A percentile compares a stretch with the other conserved stretches of the same genome.
Conservation (phyloP, 2,329 filamentous ascomycete species). For the Diplodia corticola region DNA sequence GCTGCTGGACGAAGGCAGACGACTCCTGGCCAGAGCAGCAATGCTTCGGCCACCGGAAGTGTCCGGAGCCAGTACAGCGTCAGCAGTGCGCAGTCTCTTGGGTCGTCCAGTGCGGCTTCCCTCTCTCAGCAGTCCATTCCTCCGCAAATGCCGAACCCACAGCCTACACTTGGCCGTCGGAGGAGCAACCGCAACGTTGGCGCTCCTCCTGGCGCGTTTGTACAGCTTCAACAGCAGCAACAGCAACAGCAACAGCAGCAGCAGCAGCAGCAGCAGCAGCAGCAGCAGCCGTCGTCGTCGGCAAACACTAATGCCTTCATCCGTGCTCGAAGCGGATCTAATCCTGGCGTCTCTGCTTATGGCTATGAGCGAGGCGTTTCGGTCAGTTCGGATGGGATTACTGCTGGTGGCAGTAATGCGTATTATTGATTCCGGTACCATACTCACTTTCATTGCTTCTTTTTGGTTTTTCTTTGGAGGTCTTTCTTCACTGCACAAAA, state of each 20-base stretch:
- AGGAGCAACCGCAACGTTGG: slow-evolving; percentile 40
- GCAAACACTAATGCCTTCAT: slow-evolving; percentile 35
- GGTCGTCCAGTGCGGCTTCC: slow-evolving; percentile 32
- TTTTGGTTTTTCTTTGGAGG: neutral
- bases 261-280: slow-evolving; percentile 9
- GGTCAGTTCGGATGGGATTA: slow-evolving; percentile 31
- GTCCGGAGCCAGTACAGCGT: slow-evolving; percentile 28
- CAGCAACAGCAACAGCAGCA: neutral
- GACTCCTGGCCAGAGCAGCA: neutral
- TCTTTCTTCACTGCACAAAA: neutral
- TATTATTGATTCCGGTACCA: slow-evolving; percentile 20
- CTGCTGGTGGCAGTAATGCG: slow-evolving; percentile 28
- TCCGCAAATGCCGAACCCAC: slow-evolving; percentile 25
- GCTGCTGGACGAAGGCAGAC: slow-evolving; percentile 33
- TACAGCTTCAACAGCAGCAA: slow-evolving; percentile 17
- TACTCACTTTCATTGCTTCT: neutral
- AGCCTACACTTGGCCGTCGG: slow-evolving; percentile 31
- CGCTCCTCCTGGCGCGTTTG: slow-evolving; percentile 29
- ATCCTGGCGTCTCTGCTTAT: slow-evolving; percentile 33
- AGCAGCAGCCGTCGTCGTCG: slow-evolving; percentile 21
- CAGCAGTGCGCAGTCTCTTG: slow-evolving; percentile 25
- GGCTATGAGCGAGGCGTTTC: slow-evolving; percentile 30
- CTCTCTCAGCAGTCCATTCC: slow-evolving; percentile 30
- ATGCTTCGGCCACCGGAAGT: neutral
- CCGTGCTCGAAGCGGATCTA: slow-evolving; percentile 32